Evolutionary conservation across 2,329 filamentous ascomycete species (phyloP).

Genomic region (Curvularia lunata): DNA sequence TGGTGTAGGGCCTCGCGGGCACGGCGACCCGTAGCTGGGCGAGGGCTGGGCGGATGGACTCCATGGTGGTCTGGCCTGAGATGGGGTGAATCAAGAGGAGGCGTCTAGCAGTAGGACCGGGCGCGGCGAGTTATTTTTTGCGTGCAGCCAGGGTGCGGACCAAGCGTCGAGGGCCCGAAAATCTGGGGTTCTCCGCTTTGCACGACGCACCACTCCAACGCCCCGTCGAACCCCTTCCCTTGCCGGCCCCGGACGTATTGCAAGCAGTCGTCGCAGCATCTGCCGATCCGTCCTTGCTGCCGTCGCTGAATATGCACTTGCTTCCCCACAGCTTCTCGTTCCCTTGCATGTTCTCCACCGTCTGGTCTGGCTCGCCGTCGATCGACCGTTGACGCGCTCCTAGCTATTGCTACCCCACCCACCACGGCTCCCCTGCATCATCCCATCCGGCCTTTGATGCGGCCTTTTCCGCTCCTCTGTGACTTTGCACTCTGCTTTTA

Average conservation of each 20-base stretch:
- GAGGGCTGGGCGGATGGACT: conserved; percentile 40
- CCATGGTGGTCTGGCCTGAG: conserved; percentile 27
- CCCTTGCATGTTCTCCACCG: conserved; percentile 21
- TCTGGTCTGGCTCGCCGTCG: conserved; percentile 17
- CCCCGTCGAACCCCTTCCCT: conserved; percentile 2
- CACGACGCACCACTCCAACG: conserved; percentile 4
- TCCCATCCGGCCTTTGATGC: conserved; percentile 15
- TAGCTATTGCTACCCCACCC: conserved; percentile 22
- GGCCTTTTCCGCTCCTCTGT: conserved; percentile 14
- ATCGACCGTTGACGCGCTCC: conserved; percentile 14
- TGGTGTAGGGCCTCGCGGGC: conserved; percentile 21
- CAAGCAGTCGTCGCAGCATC: conserved; percentile 7
- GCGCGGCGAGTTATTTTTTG: conserved; percentile 12
- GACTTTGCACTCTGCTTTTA: conserved; percentile 28
- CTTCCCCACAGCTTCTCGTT: conserved; percentile 21
- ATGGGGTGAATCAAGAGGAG: background rate
- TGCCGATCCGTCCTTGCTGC: conserved; percentile 15
- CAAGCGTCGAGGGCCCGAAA: conserved; percentile 1
- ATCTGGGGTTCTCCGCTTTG: conserved; percentile 22
- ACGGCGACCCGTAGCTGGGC: conserved; percentile 27
- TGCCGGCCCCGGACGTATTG: conserved; percentile 1
- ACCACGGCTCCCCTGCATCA: conserved; percentile 12
- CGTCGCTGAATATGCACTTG: conserved; percentile 31
- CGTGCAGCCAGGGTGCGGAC: background rate
- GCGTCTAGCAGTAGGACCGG: background rate